These are phyloP conservation scores for Vachellia collinsii DNA, from an alignment of 306 rosid genomes.

Conservation along the genomic window DNA sequence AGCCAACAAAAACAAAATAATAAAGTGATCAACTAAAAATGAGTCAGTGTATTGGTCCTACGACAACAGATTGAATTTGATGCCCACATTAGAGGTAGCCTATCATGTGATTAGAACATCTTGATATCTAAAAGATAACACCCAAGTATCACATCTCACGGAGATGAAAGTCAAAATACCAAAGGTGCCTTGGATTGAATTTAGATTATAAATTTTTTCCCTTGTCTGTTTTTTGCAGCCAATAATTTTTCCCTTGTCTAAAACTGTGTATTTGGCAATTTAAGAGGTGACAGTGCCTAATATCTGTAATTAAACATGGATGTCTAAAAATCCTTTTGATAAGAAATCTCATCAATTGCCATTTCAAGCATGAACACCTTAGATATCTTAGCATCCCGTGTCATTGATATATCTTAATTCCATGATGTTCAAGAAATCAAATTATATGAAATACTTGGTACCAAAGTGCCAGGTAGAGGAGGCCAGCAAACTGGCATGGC, in stretches of 20 bases:
- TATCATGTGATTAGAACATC: background rate
- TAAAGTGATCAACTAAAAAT: background rate
- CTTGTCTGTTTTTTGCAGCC: background rate
- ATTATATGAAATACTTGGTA: background rate
- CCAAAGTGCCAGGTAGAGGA: background rate
- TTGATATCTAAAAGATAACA: background rate
- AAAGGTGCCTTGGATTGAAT: background rate
- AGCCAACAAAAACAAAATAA: constrained; percentile 1
- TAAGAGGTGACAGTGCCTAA: background rate
- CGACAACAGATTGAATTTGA: background rate
- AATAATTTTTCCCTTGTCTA: background rate
- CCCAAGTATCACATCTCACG: no score
- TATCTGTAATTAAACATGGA: background rate
- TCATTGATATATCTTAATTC: background rate
- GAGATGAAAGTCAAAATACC: background rate
- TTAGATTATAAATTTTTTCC: background rate
- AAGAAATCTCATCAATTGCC: background rate
- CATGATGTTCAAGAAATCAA: background rate
- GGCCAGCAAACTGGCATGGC: background rate
- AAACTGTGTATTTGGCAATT: background rate
- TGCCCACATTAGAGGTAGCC: background rate
- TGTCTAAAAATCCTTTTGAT: background rate
- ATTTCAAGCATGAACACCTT: background rate
- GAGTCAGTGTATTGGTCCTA: no score
- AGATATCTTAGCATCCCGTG: background rate